Evolutionary conservation across 768 basidiomycete genomes (phyloP).

Genomic region (Pisolithus tinctorius): DNA sequence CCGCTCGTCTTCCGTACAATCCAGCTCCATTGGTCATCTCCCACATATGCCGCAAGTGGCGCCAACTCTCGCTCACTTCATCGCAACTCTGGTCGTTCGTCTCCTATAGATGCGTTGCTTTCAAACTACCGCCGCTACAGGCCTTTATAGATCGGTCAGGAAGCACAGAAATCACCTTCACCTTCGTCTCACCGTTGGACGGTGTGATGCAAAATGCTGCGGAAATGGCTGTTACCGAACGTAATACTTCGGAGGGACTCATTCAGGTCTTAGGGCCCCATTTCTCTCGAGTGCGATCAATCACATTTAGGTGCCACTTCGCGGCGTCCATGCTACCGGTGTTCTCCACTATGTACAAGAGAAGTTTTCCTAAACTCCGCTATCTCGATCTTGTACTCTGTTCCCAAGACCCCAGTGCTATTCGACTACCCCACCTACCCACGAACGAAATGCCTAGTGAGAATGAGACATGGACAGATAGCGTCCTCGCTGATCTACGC

Average conservation of each 20-base stretch:
- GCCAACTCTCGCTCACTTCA: conserved; percentile 35
- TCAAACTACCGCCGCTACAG: conserved; percentile 17
- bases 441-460: conserved; percentile 13
- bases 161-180: conserved; percentile 28
- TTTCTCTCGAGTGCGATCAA: conserved; percentile 25
- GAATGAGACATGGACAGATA: not conserved
- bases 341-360: conserved; percentile 15
- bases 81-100: conserved; percentile 42
- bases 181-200: conserved; percentile 20
- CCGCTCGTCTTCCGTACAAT: conserved; percentile 21
- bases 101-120: conserved; percentile 19
- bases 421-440: conserved; percentile 19
- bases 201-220: conserved; percentile 9
- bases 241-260: conserved; percentile 16
- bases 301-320: conserved; percentile 28
- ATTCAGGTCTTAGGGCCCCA: conserved; percentile 17
- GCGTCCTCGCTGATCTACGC: conserved; percentile 28
- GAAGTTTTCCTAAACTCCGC: conserved; percentile 19
- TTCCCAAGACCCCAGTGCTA: conserved; percentile 20
- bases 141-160: conserved; percentile 33
- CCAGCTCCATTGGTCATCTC: conserved; percentile 35
- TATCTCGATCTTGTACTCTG: conserved; percentile 24
- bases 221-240: conserved; percentile 9
- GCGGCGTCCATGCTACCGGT: conserved; percentile 24
- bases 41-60: conserved; percentile 47